Percentiles rank a stretch among this genome's conserved stretches.
Conservation (phyloP, 805 yeast genomes). For the Starmerella riodocensis region DNA sequence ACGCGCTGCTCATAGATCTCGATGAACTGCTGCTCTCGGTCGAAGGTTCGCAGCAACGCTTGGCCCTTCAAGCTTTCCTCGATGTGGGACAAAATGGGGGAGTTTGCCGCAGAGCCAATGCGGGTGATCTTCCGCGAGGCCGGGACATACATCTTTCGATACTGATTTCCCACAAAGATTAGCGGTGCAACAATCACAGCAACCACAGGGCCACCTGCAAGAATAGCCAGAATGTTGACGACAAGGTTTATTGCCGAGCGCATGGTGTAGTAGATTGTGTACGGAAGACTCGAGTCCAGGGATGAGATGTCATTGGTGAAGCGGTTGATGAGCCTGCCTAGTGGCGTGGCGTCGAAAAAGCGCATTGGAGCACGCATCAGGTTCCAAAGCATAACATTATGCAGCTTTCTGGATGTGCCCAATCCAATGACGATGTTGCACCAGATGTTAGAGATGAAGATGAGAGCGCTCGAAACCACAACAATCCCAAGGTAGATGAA, state of each 20-base stretch:
- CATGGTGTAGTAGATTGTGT: slow-evolving; percentile 41
- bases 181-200: slow-evolving; percentile 48
- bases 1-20: slow-evolving; percentile 22
- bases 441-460: slow-evolving; percentile 22
- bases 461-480: slow-evolving; percentile 28
- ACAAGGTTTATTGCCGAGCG: slow-evolving; percentile 38
- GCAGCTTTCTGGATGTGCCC: slow-evolving; percentile 28
- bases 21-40: slow-evolving; percentile 49
- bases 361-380: slow-evolving; percentile 63
- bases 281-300: slow-evolving; percentile 55
- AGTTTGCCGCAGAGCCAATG: slow-evolving; percentile 49
- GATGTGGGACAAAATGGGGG: slow-evolving; percentile 69
- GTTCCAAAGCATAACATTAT: slow-evolving; percentile 41
- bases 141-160: slow-evolving; percentile 53
- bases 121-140: slow-evolving; percentile 68
- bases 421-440: slow-evolving; percentile 15
- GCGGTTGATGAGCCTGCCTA: slow-evolving; percentile 65
- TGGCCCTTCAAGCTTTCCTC: slow-evolving; percentile 72
- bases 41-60: slow-evolving; percentile 61
- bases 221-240: slow-evolving; percentile 47
- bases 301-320: slow-evolving; percentile 72
- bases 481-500: slow-evolving; percentile 65
- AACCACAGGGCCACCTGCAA: slow-evolving; percentile 55
- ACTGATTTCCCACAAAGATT: slow-evolving; percentile 43
- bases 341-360: slow-evolving; percentile 64